Conservation (phyloP, 805 yeast species). For the Monosporozyma solicola region DNA sequence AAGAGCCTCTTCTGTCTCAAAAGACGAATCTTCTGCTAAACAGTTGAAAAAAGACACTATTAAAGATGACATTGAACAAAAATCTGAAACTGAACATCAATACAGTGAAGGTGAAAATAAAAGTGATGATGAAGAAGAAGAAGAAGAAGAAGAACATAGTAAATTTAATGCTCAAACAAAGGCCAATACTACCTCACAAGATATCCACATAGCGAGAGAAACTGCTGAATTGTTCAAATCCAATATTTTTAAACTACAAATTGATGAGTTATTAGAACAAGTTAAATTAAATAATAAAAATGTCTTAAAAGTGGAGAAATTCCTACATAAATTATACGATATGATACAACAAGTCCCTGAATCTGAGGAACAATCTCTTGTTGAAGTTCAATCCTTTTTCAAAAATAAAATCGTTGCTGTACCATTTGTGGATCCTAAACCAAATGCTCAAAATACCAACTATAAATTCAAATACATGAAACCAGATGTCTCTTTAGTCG, state of each 20-base stretch:
- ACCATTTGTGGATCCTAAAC: slow-evolving; percentile 90
- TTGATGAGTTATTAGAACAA: slow-evolving; percentile 82
- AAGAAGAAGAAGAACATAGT: slow-evolving; percentile 11
- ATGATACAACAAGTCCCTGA: slow-evolving; percentile 58
- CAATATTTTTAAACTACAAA: slow-evolving; percentile 88
- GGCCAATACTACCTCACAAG: slow-evolving; percentile 46
- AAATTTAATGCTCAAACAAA: slow-evolving; percentile 6
- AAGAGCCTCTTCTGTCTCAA: slow-evolving; percentile 5
- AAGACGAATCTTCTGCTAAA: neutral
- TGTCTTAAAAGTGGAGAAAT: slow-evolving; percentile 58
- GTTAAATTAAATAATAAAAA: slow-evolving; percentile 64
- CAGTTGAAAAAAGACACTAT: slow-evolving; percentile 1
- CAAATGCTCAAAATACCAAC: slow-evolving; percentile 47
- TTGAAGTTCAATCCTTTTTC: slow-evolving; percentile 51
- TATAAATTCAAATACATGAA: slow-evolving; percentile 59
- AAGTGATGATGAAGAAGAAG: slow-evolving; percentile 16
- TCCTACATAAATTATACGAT: slow-evolving; percentile 64
- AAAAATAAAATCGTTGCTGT: slow-evolving; percentile 46
- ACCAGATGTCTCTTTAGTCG: slow-evolving; percentile 75
- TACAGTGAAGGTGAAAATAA: slow-evolving; percentile 7
- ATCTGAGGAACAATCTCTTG: slow-evolving; percentile 40
- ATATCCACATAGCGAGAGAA: slow-evolving; percentile 84
- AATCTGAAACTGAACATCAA: slow-evolving; percentile 3
- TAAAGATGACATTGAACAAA: neutral
- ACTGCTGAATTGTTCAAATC: slow-evolving; percentile 92